Evolutionary conservation across 2,329 filamentous ascomycete genomes (phyloP), one percentile per base, ranked within the genome.

Genomic region (Tolypocladium cylindrosporum): DNA sequence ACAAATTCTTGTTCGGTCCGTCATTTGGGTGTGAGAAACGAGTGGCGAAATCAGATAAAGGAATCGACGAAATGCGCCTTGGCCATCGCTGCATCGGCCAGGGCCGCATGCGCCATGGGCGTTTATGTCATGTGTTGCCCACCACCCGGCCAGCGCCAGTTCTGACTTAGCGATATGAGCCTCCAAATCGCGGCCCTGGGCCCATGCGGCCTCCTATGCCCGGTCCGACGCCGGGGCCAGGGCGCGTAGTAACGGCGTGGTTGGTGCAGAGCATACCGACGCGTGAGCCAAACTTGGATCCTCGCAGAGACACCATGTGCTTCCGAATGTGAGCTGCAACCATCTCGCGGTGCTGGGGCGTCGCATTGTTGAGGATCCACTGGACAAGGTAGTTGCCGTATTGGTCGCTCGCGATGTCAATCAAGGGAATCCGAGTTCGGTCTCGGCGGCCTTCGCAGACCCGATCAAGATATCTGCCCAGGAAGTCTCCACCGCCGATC

Each of bases 251-350:
- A 65, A 91, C 85, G 54, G 90, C 91, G 42, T 92, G 93, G 73
- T 97, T 97, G 75, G 91, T 96, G 78, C 95, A 99, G 57, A 99
- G 88, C 93, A 99, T 97, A 39, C 94, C 94, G 61, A 99, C 94
- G 59, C 94, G 90, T 60, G 94, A 99, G 61, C 94, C 94, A 71
- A 97, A 99, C 74, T 99, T 99, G 69, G 94, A 97, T 58, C 94
- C 94, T 61, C 94, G 90, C 54, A 99, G 88, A 58, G 94, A 99
- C 10, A 99, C 94, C 94, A 99, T 99, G 74, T 99, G 94, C 82
- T 97, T 97, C 66, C 91, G 89, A 67, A 99, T 96, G 70, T 99
- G 94, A 58, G 86, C 87, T 54, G 92, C 91, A 63, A 99, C 94
- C 63, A 96, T 79, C 70, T 99, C 95, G 59, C 91, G 90, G 71